phyloP scores from a whole-genome alignment of 257 asterid genomes.

The Rhazya stricta region DNA sequence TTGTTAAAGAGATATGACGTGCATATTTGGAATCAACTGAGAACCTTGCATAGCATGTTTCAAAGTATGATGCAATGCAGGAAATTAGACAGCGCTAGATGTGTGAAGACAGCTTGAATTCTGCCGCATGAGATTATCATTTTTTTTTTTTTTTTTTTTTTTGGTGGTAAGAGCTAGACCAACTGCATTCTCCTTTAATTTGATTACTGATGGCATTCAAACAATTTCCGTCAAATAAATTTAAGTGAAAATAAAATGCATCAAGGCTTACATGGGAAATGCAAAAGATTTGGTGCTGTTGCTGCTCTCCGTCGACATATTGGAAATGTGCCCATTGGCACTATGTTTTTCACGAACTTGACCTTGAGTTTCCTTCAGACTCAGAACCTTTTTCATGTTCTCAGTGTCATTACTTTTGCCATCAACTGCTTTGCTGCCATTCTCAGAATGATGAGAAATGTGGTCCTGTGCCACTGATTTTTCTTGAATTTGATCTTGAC shows the following conservation, averaged over 20 bases:
- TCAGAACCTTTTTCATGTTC: slow-evolving; percentile 30
- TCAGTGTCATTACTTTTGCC: slow-evolving; percentile 23
- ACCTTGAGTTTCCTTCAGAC: slow-evolving; percentile 27
- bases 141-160: no score
- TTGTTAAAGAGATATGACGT: not conserved
- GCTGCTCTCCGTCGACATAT: slow-evolving; percentile 33
- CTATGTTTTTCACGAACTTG: not conserved
- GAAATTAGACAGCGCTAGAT: not conserved
- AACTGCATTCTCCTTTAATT: not conserved
- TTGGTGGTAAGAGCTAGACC: not conserved
- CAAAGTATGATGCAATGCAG: not conserved
- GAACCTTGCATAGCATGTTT: not conserved
- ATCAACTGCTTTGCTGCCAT: slow-evolving; percentile 1
- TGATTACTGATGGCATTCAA: not conserved
- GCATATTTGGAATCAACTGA: not conserved
- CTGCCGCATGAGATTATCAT: not conserved
- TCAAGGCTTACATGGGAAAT: slow-evolving; percentile 33
- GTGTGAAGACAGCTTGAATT: not conserved
- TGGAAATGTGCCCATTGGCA: slow-evolving; percentile 13
- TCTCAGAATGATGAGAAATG: slow-evolving; percentile 23
- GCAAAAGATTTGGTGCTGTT: slow-evolving; percentile 54
- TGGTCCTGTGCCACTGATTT: not conserved
- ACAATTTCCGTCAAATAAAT: not conserved
- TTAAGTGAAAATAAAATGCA: not conserved
- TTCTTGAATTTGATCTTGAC: slow-evolving; percentile 15